Conservation (phyloP, 352 stramenopile genomes). For the Phytophthora macrochlamydospora region DNA sequence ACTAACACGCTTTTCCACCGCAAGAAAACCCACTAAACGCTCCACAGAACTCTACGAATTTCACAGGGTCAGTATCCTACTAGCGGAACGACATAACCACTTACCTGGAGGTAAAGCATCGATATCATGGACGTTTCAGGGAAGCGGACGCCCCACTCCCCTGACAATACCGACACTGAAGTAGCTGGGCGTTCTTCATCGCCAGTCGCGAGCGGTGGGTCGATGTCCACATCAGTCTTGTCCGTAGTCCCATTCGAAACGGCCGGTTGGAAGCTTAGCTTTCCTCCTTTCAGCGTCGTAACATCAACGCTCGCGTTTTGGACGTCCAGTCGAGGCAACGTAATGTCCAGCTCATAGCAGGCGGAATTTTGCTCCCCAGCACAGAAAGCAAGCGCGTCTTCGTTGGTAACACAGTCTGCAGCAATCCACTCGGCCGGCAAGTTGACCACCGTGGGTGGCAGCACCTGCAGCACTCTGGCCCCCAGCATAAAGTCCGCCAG, state of each 20-base stretch:
- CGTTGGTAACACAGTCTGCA: constrained; percentile 40
- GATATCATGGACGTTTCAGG: constrained; percentile 21
- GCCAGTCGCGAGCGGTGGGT: constrained; percentile 3
- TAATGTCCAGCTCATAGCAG: constrained; percentile 59
- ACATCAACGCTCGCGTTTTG: constrained; percentile 7
- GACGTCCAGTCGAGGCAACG: constrained; percentile 29
- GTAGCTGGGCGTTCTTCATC: constrained; percentile 18
- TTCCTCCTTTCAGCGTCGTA: constrained; percentile 44
- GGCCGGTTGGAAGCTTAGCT: constrained; percentile 44
- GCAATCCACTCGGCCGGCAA: constrained; percentile 57
- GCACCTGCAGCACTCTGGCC: constrained; percentile 45
- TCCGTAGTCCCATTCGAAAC: not conserved
- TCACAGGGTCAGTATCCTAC: too few relatives aligned
- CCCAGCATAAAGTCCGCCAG: constrained; percentile 54
- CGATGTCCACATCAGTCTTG: not conserved
- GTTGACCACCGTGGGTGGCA: constrained; percentile 39
- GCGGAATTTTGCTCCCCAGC: constrained; percentile 45
- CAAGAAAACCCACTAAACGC: constrained; percentile 51
- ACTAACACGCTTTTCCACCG: constrained; percentile 49
- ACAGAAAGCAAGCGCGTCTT: constrained; percentile 53
- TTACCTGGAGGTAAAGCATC: constrained; percentile 57
- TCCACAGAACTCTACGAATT: constrained; percentile 32
- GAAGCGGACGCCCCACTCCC: constrained; percentile 58
- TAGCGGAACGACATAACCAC: not conserved
- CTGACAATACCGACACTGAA: constrained; percentile 25